Base-by-base conservation (phyloP, 1,284 basidiomycete species). In the Leucoagaricus sp. region DNA sequence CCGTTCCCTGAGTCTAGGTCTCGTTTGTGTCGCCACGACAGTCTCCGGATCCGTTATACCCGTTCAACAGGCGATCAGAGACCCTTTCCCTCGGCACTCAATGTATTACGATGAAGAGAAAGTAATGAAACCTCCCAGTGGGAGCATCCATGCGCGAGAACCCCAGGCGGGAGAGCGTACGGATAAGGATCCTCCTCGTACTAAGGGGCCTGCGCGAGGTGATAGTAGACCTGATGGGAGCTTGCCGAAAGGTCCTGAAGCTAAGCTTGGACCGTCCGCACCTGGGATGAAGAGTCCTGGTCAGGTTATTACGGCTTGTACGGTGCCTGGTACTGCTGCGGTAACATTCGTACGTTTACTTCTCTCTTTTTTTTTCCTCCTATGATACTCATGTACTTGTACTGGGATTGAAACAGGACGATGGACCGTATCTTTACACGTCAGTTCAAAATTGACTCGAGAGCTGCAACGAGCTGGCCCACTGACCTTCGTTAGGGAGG, bases 271-370 rank as follows among this genome's bases (percentile, higher is more conserved):
- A 23, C 7, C 17, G 4, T n/a, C 19, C 13, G 23, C 40, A 23
- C 19, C 40, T 8, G 36, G 36, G 6, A 38, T n/a, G 28, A 48
- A 6, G 36, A 41, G 40, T 41, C 19, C 40, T 41, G 40, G 40
- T 41, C 13, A 49, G 25, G 46, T 60, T 10, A 53, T 60, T n/a
- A 60, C 57, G 23, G 26, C 48, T 6, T 60, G 59, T 47, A 49
- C 53, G 21, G 59, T 60, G 25, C 50, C 59, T 26, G 53, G 59
- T 19, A 60, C 59, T 8, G 59, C 57, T 13, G 59, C 59, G 28
- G 38, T 60, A 34, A 60, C 59, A 33, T 60, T 58, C 38, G 59
- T 59, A 42, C 46, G 54, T 41, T 13, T 41, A 33, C 25, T 38
- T 12, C 23, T 42, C 31, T 13, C 17, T 7, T 23, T 26, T 49